A percentile compares a stretch with the other conserved stretches of the same genome.
Conservation (phyloP, 495 filamentous ascomycete genomes). For the Penicillium simplicissimum region DNA sequence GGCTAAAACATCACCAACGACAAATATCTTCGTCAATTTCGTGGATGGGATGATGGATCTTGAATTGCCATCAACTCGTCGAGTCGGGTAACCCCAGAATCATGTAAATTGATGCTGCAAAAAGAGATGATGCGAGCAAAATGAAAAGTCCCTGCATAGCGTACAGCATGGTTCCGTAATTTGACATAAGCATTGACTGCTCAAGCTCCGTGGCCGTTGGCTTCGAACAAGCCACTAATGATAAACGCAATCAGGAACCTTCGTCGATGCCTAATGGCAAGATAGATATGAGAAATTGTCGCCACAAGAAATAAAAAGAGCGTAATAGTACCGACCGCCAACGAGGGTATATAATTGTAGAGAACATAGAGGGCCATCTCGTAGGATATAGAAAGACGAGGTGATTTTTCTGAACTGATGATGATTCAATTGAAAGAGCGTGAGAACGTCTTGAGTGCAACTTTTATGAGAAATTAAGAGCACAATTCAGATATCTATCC, state of each 20-base stretch:
- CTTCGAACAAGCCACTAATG: constrained; percentile 57
- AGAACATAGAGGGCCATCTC: constrained; percentile 11
- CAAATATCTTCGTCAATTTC: constrained; percentile 35
- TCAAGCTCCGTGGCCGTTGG: constrained; percentile 9
- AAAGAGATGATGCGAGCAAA: constrained; percentile 13
- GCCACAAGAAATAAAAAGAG: constrained; percentile 48
- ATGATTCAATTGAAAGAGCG: background rate
- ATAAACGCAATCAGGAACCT: constrained; percentile 65
- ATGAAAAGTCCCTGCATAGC: constrained; percentile 15
- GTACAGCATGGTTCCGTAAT: constrained; percentile 10
- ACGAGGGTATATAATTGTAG: constrained; percentile 43
- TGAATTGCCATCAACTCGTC: constrained; percentile 40
- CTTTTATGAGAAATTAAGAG: background rate
- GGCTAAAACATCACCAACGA: constrained; percentile 29
- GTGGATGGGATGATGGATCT: constrained; percentile 17
- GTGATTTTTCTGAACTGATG: background rate
- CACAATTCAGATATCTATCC: background rate
- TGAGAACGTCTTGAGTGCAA: background rate
- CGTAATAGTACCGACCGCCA: constrained; percentile 51
- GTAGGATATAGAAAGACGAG: background rate
- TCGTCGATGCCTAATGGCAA: constrained; percentile 43
- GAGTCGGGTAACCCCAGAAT: constrained; percentile 52
- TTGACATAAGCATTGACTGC: constrained; percentile 13
- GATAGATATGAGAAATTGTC: constrained; percentile 47
- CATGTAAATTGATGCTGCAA: constrained; percentile 55